A percentile compares a stretch with the other conserved stretches of the same genome.
Conservation (phyloP, 345 rosid species). For the Eucalyptus caleyi region DNA sequence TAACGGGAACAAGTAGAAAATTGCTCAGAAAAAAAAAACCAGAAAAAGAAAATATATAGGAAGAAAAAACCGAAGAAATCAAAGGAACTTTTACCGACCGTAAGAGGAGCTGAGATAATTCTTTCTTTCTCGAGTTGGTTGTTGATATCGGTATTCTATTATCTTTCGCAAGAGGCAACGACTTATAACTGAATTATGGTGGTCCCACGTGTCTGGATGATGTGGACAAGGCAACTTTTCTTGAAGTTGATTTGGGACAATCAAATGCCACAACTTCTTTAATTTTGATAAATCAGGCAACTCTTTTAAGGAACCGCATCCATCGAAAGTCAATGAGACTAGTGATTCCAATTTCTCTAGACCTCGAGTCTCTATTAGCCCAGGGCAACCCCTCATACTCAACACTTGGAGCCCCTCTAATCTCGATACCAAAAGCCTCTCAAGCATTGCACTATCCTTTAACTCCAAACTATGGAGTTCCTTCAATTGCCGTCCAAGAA, state of each 20-base stretch:
- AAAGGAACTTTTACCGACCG: background rate
- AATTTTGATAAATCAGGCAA: background rate
- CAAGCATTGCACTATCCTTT: background rate
- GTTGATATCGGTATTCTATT: background rate
- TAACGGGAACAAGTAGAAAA: background rate
- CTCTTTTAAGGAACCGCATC: background rate
- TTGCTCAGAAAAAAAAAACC: too few species aligned
- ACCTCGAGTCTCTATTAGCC: background rate
- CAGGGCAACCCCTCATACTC: background rate
- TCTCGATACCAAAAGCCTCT: background rate
- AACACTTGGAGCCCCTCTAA: background rate
- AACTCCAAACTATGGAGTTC: too few species aligned
- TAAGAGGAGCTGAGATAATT: background rate
- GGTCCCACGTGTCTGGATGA: background rate
- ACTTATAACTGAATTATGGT: too few species aligned
- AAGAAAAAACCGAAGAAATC: too few species aligned
- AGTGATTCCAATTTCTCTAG: background rate
- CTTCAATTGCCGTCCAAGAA: too few species aligned
- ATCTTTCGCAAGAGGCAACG: too few species aligned
- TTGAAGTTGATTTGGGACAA: background rate
- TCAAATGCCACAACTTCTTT: background rate
- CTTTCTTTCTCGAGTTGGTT: background rate
- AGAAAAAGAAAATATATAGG: too few species aligned
- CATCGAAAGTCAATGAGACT: too few species aligned
- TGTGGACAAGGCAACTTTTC: background rate